Conservation (phyloP, 306 rosid species). For the Acacia melanoxylon region DNA sequence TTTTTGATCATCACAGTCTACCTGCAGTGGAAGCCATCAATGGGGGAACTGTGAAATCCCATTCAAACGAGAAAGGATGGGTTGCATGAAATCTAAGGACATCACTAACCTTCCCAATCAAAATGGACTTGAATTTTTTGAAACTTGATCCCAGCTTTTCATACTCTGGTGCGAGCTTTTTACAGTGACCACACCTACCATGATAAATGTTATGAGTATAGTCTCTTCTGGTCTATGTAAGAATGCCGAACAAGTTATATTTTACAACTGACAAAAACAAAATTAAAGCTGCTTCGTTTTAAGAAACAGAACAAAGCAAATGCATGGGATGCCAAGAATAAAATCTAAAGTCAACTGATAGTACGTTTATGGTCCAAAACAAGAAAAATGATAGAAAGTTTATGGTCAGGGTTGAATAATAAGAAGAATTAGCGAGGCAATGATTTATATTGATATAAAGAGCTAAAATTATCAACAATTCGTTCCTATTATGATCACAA, state of each 20-base stretch:
- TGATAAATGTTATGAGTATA: background rate
- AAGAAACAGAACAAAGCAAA: background rate
- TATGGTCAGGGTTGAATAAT: background rate
- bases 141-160: conserved; percentile 81
- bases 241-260: too few species aligned
- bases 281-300: background rate
- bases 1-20: conserved; percentile 94
- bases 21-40: conserved; percentile 42
- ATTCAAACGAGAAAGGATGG: background rate
- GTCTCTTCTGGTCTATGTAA: background rate
- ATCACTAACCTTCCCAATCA: conserved; percentile 71
- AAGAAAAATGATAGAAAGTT: background rate
- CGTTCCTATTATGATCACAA: background rate
- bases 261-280: too few species aligned
- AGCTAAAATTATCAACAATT: background rate
- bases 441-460: background rate
- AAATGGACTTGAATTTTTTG: conserved; percentile 60
- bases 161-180: conserved; percentile 86
- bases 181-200: conserved; percentile 94
- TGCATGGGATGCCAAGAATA: background rate
- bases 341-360: background rate
- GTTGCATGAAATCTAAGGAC: conserved; percentile 7
- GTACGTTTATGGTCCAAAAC: background rate
- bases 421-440: background rate
- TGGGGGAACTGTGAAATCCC: conserved; percentile 2